phyloP scores from a whole-genome alignment of 257 asterid genomes.

The Solanum ahanhuiri region DNA sequence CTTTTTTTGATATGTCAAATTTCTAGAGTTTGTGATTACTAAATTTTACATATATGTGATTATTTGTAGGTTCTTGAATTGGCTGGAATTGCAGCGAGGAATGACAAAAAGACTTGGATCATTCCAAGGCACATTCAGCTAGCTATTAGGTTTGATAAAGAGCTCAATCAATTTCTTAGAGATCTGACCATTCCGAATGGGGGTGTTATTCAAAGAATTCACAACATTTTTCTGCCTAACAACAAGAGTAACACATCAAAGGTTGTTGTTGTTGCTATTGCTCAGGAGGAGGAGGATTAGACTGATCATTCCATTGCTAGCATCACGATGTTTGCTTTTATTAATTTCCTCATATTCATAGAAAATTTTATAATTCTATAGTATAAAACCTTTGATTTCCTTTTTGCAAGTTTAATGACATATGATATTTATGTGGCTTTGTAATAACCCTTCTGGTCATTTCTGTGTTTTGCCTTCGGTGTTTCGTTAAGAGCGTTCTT shows the following conservation, averaged over 20 bases:
- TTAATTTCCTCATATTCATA: no score
- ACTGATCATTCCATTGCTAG: not conserved
- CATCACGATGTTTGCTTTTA: no score
- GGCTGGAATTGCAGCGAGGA: not conserved
- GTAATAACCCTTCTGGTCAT: no score
- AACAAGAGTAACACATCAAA: not conserved
- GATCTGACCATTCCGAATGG: not conserved
- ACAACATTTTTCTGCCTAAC: not conserved
- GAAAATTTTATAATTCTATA: no score
- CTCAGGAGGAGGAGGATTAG: not conserved
- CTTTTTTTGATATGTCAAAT: not conserved
- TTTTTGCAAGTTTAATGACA: no score
- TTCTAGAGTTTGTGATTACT: not conserved
- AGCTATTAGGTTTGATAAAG: not conserved
- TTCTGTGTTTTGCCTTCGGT: no score
- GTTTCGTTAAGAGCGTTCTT: no score
- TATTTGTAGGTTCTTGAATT: constrained; percentile 38
- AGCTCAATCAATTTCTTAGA: not conserved
- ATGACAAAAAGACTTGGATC: not conserved
- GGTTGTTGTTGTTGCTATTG: accelerated
- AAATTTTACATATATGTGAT: not conserved
- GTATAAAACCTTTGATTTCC: no score
- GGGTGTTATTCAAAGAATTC: not conserved
- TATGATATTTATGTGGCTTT: no score
- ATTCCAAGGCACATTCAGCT: not conserved